Evolutionary conservation across 2,329 filamentous ascomycete species (phyloP).

Genomic region (Hypomyces perniciosus): DNA sequence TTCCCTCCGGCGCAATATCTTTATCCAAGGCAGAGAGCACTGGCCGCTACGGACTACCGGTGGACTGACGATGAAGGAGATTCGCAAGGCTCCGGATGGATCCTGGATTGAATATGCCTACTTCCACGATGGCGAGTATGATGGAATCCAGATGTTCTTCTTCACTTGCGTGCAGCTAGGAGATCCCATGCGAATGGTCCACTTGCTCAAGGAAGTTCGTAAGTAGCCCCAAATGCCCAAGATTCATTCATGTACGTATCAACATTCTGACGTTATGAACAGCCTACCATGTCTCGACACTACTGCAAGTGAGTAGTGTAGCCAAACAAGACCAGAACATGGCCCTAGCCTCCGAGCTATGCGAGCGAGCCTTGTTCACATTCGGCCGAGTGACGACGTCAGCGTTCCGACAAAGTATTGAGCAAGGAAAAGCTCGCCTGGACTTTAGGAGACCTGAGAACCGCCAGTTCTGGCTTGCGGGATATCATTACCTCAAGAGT

Average conservation of each 20-base stretch:
- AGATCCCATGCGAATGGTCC: constrained; percentile 76
- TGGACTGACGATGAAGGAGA: constrained; percentile 72
- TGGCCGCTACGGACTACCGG: constrained; percentile 78
- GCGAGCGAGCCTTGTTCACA: constrained; percentile 86
- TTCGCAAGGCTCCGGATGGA: constrained; percentile 40
- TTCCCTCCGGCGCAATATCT: constrained; percentile 70
- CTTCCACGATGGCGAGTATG: constrained; percentile 68
- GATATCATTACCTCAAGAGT: constrained; percentile 81
- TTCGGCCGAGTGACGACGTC: constrained; percentile 87
- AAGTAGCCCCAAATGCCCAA: constrained; percentile 17
- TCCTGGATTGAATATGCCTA: constrained; percentile 67
- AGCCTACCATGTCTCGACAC: constrained; percentile 85
- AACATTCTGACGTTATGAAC: background rate
- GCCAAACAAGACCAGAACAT: constrained; percentile 89
- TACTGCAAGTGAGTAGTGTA: constrained; percentile 90
- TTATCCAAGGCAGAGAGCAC: constrained; percentile 79
- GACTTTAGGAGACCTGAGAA: constrained; percentile 81
- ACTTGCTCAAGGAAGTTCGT: constrained; percentile 50
- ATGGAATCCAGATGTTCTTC: constrained; percentile 69
- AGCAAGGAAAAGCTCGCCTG: constrained; percentile 71
- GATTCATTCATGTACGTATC: background rate
- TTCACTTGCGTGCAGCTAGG: constrained; percentile 73
- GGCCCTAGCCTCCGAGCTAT: constrained; percentile 75
- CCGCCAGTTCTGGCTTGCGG: constrained; percentile 85
- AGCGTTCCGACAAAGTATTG: constrained; percentile 69